These are phyloP conservation scores for Rhododendron vialii DNA, from an alignment of 148 eudicot species.

Conservation along the genomic window DNA sequence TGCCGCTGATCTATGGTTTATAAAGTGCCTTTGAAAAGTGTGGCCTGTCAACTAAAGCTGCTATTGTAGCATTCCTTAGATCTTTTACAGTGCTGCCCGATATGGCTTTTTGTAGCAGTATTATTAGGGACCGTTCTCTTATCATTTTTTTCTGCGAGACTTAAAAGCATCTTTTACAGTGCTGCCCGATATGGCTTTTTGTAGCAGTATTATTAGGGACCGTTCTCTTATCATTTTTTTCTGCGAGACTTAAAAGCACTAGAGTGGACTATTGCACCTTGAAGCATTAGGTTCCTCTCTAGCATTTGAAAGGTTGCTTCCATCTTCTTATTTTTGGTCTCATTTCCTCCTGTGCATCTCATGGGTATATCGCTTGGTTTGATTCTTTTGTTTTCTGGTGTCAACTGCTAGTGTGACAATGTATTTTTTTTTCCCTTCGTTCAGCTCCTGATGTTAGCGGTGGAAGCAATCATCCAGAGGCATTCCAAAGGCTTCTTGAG, in stretches of 20 bases:
- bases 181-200: not conserved
- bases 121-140: not conserved
- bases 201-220: not conserved
- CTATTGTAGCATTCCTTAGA: not conserved
- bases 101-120: not conserved
- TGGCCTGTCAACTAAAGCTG: not conserved
- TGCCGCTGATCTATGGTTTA: not conserved
- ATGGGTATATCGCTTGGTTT: not conserved
- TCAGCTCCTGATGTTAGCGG: constrained; percentile 42
- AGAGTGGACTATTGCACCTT: not conserved
- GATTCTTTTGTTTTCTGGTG: not conserved
- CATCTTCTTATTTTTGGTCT: not conserved
- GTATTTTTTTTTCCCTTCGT: not conserved
- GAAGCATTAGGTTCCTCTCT: not conserved
- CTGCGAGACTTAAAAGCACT: not conserved
- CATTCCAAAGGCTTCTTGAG: constrained; percentile 74
- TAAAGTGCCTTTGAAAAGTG: not conserved
- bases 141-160: too few relatives aligned
- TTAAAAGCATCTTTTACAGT: not conserved
- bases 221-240: not conserved
- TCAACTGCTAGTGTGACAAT: not conserved
- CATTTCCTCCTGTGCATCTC: not conserved
- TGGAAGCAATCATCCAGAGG: constrained; percentile 59
- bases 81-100: not conserved
- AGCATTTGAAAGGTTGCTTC: not conserved